Evolutionary conservation across 495 filamentous ascomycete species (phyloP).

Genomic region (Geoglossum glabrum): DNA sequence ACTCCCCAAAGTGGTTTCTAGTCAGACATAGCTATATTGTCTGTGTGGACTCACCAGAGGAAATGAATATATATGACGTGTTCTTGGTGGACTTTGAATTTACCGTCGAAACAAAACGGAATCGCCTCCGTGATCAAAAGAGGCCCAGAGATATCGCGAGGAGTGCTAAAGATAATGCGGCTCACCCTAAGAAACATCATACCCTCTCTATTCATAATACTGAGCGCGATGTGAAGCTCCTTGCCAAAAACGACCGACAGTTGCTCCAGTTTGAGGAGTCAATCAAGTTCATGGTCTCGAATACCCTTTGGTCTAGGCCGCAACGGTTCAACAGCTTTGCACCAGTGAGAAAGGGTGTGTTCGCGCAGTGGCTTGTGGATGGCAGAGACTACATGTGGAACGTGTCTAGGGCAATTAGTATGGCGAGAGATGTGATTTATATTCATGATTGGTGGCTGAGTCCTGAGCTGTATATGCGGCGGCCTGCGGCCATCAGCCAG

Average conservation of each 20-base stretch:
- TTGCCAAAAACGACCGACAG: slow-evolving; percentile 77
- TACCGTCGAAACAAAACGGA: slow-evolving; percentile 46
- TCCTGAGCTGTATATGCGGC: slow-evolving; percentile 87
- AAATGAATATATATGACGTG: slow-evolving; percentile 98
- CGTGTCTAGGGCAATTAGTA: slow-evolving; percentile 87
- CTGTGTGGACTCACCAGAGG: slow-evolving; percentile 91
- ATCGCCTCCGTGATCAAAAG: slow-evolving; percentile 37
- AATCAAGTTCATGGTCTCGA: slow-evolving; percentile 61
- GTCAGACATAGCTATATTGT: slow-evolving; percentile 96
- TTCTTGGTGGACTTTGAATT: slow-evolving; percentile 84
- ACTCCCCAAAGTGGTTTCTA: slow-evolving; percentile 90
- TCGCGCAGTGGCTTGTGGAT: slow-evolving; percentile 94
- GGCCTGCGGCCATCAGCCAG: slow-evolving; percentile 89
- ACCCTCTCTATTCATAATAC: slow-evolving; percentile 65
- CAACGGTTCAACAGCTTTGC: slow-evolving; percentile 92
- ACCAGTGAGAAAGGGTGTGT: slow-evolving; percentile 65
- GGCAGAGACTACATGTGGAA: slow-evolving; percentile 99
- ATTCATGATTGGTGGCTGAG: slow-evolving; percentile 99
- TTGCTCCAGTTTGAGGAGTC: slow-evolving; percentile 86
- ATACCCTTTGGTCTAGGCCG: slow-evolving; percentile 56
- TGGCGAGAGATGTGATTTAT: slow-evolving; percentile 95
- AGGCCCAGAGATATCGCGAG: slow-evolving; percentile 38
- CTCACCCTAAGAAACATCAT: slow-evolving; percentile 55
- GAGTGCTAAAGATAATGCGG: slow-evolving; percentile 37
- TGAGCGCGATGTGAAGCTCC: slow-evolving; percentile 74